Evolutionary conservation across 2,329 filamentous ascomycete species (phyloP).

Genomic region (Colletotrichum karsti): DNA sequence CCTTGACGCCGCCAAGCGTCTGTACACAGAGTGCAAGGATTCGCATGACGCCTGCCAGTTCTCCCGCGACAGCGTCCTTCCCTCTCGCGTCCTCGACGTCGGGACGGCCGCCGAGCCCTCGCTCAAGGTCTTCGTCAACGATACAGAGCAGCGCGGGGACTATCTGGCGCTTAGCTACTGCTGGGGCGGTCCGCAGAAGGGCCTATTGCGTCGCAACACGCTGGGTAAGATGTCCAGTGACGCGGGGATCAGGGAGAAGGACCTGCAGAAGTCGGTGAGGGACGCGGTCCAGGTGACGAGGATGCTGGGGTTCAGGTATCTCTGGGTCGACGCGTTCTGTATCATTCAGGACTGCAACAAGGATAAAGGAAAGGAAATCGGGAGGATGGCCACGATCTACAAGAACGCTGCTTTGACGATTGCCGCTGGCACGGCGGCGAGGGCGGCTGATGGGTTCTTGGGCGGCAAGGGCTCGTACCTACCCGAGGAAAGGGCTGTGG

Average conservation of each 20-base stretch:
- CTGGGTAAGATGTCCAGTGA: background rate
- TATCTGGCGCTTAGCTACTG: slow-evolving; percentile 33
- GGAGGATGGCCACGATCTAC: slow-evolving; percentile 25
- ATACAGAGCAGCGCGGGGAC: background rate
- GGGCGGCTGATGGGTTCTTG: slow-evolving; percentile 2
- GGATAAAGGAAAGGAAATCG: slow-evolving; percentile 24
- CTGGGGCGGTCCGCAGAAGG: slow-evolving; percentile 26
- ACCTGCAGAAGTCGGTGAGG: slow-evolving; percentile 1
- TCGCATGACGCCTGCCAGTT: background rate
- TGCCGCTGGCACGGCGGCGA: background rate
- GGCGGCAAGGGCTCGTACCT: background rate
- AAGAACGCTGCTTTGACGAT: slow-evolving; percentile 19
- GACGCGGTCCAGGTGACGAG: slow-evolving; percentile 24
- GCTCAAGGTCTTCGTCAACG: slow-evolving; percentile 6
- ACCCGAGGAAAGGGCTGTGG: background rate
- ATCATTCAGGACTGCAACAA: slow-evolving; percentile 28
- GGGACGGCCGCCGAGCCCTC: background rate
- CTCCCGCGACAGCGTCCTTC: background rate
- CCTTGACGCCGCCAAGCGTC: background rate
- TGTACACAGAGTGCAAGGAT: background rate
- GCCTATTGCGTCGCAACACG: background rate
- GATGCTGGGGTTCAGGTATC: slow-evolving; percentile 22
- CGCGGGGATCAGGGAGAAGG: background rate
- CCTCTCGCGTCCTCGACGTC: slow-evolving; percentile 19
- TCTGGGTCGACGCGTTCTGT: slow-evolving; percentile 32